phyloP scores from a whole-genome alignment of 805 yeast genomes.

The Wickerhamiella parazyma region DNA sequence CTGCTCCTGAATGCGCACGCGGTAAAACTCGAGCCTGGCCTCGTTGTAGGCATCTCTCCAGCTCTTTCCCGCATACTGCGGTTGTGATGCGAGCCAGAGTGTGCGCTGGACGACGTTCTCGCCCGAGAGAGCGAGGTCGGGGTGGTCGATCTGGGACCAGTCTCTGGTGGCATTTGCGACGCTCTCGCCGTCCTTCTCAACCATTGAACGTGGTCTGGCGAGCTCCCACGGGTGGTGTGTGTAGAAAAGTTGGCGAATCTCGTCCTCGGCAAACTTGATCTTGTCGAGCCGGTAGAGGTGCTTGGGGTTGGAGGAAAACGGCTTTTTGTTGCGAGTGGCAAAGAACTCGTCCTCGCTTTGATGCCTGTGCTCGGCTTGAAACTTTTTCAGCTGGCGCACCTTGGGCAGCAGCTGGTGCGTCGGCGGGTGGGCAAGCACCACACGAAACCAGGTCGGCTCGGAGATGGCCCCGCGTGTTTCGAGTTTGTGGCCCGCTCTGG shows the following conservation, averaged over 20 bases:
- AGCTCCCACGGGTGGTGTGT: conserved; percentile 97
- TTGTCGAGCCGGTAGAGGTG: conserved; percentile 40
- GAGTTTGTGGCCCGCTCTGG: conserved; percentile 22
- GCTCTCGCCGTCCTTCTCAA: conserved; percentile 62
- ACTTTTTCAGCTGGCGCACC: conserved; percentile 22
- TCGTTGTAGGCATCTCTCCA: conserved; percentile 60
- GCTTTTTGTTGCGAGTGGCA: conserved; percentile 34
- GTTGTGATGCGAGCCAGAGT: conserved; percentile 35
- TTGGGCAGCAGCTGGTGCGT: conserved; percentile 42
- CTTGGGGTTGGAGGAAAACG: conserved; percentile 22
- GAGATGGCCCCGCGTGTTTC: conserved; percentile 29
- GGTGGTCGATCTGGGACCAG: conserved; percentile 70
- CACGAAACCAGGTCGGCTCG: conserved; percentile 84
- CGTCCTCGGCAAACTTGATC: conserved; percentile 58
- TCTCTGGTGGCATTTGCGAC: conserved; percentile 31
- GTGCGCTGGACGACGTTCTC: conserved; percentile 76
- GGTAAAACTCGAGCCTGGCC: conserved; percentile 80
- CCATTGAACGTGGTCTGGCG: conserved; percentile 71
- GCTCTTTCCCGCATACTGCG: conserved; percentile 19
- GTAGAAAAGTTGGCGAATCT: conserved; percentile 66
- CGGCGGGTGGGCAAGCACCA: conserved; percentile 76
- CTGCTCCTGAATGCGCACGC: conserved; percentile 72
- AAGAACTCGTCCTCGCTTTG: conserved; percentile 20
- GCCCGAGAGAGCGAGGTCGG: conserved; percentile 67
- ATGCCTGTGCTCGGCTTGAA: conserved; percentile 10